Conservation (phyloP, 495 filamentous ascomycete genomes). For the Niebla homalea region DNA sequence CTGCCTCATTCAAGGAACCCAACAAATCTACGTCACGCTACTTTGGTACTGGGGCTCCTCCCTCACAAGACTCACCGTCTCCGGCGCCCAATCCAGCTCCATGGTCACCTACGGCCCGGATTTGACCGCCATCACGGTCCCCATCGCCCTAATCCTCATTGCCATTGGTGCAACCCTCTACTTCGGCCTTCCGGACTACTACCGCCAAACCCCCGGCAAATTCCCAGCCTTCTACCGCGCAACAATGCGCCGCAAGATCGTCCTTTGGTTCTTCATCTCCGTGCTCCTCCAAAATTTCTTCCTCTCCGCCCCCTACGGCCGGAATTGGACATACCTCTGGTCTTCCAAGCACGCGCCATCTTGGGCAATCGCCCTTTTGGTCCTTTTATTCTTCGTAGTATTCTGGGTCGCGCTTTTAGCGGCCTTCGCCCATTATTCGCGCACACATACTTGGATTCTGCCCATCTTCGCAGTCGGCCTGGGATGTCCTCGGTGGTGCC, state of each 20-base stretch:
- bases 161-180: conserved; percentile 38
- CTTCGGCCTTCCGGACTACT: conserved; percentile 49
- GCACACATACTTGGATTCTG: conserved; percentile 48
- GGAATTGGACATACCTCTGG: conserved; percentile 51
- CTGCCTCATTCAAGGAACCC: conserved; percentile 47
- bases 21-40: conserved; percentile 48
- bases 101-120: conserved; percentile 15
- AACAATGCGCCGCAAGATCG: conserved; percentile 43
- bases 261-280: conserved; percentile 40
- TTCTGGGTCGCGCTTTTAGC: conserved; percentile 40
- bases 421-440: conserved; percentile 35
- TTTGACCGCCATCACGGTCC: conserved; percentile 34
- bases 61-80: conserved; percentile 22
- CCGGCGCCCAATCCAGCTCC: conserved; percentile 18
- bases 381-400: conserved; percentile 44
- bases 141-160: conserved; percentile 39
- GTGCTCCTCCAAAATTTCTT: conserved; percentile 57
- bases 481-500: conserved; percentile 49
- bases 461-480: conserved; percentile 55
- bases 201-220: conserved; percentile 51
- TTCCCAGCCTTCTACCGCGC: conserved; percentile 49
- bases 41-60: conserved; percentile 54
- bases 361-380: conserved; percentile 39
- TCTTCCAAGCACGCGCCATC: conserved; percentile 34
- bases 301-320: conserved; percentile 46